These are phyloP conservation scores for Curvularia hawaiiensis DNA, from an alignment of 2,329 filamentous ascomycete genomes.

Conservation along the genomic window DNA sequence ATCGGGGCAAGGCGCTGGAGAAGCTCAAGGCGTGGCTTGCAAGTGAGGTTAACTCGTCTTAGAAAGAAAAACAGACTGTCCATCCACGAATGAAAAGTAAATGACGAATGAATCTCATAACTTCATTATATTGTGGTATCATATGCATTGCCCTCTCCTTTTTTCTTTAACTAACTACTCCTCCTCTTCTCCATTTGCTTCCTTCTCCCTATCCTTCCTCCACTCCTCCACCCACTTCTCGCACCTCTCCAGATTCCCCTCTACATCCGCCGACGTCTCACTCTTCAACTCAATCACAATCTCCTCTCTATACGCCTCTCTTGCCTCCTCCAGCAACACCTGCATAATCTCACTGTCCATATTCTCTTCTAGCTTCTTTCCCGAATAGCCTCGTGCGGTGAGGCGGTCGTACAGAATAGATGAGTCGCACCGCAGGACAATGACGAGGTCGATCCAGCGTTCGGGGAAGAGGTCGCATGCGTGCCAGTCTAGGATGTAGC, in stretches of 20 bases:
- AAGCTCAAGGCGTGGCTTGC: constrained; percentile 85
- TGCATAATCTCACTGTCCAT: constrained; percentile 98
- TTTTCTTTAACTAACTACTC: neutral
- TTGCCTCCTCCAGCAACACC: constrained; percentile 86
- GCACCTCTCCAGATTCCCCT: constrained; percentile 84
- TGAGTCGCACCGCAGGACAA: constrained; percentile 85
- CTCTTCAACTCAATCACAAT: constrained; percentile 89
- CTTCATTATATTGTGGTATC: constrained; percentile 7
- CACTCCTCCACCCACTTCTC: constrained; percentile 82
- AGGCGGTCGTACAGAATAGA: constrained; percentile 84
- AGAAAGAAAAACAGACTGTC: neutral
- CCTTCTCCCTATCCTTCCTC: constrained; percentile 67
- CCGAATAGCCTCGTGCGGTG: constrained; percentile 76
- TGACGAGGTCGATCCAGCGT: constrained; percentile 92
- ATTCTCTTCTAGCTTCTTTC: constrained; percentile 92
- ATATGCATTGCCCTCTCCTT: neutral
- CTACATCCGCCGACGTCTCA: constrained; percentile 84
- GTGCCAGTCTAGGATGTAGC: constrained; percentile 96
- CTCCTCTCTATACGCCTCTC: constrained; percentile 82
- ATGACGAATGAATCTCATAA: neutral
- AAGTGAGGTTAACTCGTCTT: constrained; percentile 35
- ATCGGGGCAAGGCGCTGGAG: constrained; percentile 83
- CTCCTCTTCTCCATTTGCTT: constrained; percentile 22
- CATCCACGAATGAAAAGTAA: neutral
- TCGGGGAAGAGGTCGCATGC: constrained; percentile 94